Percentiles rank a stretch among this genome's conserved stretches.
These are phyloP conservation scores for Heterobasidion irregulare DNA, from an alignment of 1,284 basidiomycete species.

Conservation along the genomic window DNA sequence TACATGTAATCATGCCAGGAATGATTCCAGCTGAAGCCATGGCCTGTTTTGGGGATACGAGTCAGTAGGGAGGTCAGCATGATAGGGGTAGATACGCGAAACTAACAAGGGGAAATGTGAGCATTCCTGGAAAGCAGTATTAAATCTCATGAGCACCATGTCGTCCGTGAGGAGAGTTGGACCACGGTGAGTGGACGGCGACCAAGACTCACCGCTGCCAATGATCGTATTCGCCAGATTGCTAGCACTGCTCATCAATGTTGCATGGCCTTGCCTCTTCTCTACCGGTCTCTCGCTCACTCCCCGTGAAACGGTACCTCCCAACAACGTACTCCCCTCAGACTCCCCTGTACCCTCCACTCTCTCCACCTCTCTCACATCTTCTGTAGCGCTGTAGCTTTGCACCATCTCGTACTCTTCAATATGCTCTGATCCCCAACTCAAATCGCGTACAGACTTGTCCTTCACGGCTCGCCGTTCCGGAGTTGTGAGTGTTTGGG, in stretches of 20 bases:
- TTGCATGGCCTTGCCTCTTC: constrained; percentile 55
- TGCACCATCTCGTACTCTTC: constrained; percentile 53
- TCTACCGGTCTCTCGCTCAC: constrained; percentile 23
- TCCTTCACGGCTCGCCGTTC: not conserved
- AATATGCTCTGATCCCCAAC: constrained; percentile 1
- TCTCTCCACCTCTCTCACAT: not conserved
- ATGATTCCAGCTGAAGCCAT: constrained; percentile 82
- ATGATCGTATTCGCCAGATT: constrained; percentile 86
- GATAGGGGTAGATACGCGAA: not conserved
- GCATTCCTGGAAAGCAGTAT: constrained; percentile 48
- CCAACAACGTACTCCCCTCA: constrained; percentile 13
- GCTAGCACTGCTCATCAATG: constrained; percentile 56
- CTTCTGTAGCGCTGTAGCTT: constrained; percentile 39
- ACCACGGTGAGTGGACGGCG: not conserved
- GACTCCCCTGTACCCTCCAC: constrained; percentile 33
- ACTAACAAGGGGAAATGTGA: constrained; percentile 72
- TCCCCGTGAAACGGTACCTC: constrained; percentile 10
- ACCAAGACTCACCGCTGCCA: constrained; percentile 63
- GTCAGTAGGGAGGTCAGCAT: not conserved
- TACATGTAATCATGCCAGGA: constrained; percentile 82
- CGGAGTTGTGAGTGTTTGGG: not conserved
- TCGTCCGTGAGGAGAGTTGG: constrained; percentile 3
- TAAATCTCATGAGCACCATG: not conserved
- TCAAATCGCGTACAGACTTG: not conserved
- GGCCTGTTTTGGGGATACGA: constrained; percentile 37